These are phyloP conservation scores for Cladosporium sp. DNA, from an alignment of 2,329 filamentous ascomycete species.

Conservation along the genomic window DNA sequence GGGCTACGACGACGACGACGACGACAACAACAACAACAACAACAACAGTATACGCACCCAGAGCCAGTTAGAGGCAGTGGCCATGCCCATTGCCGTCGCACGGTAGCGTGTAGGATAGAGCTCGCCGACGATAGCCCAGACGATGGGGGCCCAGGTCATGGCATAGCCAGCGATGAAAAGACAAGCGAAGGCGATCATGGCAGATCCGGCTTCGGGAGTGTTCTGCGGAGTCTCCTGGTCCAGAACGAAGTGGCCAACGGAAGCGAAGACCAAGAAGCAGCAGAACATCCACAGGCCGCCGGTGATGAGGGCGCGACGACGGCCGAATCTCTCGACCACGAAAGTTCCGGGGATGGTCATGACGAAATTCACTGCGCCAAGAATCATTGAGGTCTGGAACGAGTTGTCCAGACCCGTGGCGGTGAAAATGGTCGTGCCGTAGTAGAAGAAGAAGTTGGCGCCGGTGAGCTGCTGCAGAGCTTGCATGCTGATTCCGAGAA, in stretches of 20 bases:
- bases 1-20: too few species aligned
- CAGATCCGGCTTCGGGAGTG: slow-evolving; percentile 48
- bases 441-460: slow-evolving; percentile 63
- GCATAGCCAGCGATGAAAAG: slow-evolving; percentile 64
- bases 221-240: slow-evolving; percentile 29
- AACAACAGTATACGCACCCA: too few species aligned
- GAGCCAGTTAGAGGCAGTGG: slow-evolving; percentile 61
- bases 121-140: slow-evolving; percentile 64
- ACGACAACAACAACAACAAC: too few species aligned
- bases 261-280: slow-evolving; percentile 56
- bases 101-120: slow-evolving; percentile 40
- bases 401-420: slow-evolving; percentile 36
- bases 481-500: slow-evolving; percentile 60
- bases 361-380: slow-evolving; percentile 46
- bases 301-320: slow-evolving; percentile 42
- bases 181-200: slow-evolving; percentile 65
- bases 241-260: slow-evolving; percentile 43
- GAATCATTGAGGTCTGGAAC: slow-evolving; percentile 46
- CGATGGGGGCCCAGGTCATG: slow-evolving; percentile 66
- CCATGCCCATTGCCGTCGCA: slow-evolving; percentile 55
- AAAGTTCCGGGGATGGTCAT: slow-evolving; percentile 44
- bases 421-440: slow-evolving; percentile 44
- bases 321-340: slow-evolving; percentile 45
- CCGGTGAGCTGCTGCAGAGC: slow-evolving; percentile 66
- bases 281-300: slow-evolving; percentile 48